Base-by-base conservation (phyloP, 257 asterid genomes). In the Paraleonurus japonicus region DNA sequence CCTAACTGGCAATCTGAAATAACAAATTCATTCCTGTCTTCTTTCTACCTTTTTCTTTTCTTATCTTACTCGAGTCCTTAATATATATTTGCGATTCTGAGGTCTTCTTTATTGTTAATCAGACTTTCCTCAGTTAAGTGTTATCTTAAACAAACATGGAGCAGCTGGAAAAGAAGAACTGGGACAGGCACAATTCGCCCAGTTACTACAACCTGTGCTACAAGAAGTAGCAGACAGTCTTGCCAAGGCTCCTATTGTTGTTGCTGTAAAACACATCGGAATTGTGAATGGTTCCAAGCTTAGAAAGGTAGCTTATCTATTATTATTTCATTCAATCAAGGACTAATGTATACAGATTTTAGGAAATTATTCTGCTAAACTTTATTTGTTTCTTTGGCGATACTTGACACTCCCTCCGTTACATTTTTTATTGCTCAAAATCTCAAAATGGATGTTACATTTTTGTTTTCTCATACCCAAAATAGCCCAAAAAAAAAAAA, bases 151-250 rank as follows among this genome's bases (percentile, higher is more conserved):
- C 66, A 81, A 37, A 67, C 85, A 84, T 33, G 86, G 75, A 64
- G 85, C 88, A 73, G 83, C 78, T 54, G 89, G 80, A 51, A 85
- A 74, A 70, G 85, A 81, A 28, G 88, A 81, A 66, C 22, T 86
- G 76, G 91, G 91, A 58, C 91, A 86, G 70, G 87, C 91, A 64
- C 89, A 86, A 75, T 86, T 86, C 48, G 91, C 91, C 2, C 75
- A 86, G 72, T 51, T 81, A 19, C 77, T 86, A 58, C 91, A 83
- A 75, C 75, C 78, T 37, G 89, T 86, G 80, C 85, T 86, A 10
- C 91, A 83, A 76, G 91, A 86, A 27, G 71, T 86, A 53, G 87
- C 87, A 17, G 88, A 84, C 76, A 71, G 67, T 71, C 91, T 86
- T 76, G 79, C 83, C 53, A 79, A 53, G 71, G 78, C 72, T 1